Percentiles rank a stretch among this genome's conserved stretches.
These are phyloP conservation scores for Xylaria polymorpha DNA, from an alignment of 2,329 filamentous ascomycete species.

Conservation along the genomic window DNA sequence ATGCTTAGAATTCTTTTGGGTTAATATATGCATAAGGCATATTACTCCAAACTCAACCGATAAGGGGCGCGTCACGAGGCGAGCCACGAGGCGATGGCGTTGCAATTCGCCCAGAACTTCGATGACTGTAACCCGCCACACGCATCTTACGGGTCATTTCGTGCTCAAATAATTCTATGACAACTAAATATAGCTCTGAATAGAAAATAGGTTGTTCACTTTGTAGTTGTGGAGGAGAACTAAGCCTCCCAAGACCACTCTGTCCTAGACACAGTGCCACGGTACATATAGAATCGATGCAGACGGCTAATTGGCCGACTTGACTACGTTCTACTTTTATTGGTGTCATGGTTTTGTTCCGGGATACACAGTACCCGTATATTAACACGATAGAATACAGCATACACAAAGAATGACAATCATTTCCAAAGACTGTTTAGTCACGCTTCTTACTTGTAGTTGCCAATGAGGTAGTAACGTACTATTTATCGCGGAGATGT, in stretches of 20 bases:
- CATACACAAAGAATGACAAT: neutral
- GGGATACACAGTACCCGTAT: too few species aligned
- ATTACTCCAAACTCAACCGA: conserved; percentile 5
- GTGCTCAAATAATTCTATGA: neutral
- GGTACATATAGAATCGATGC: too few species aligned
- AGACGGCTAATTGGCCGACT: too few species aligned
- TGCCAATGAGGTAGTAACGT: neutral
- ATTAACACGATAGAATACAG: neutral
- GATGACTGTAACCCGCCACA: neutral
- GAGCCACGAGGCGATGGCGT: neutral
- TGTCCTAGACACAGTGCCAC: neutral
- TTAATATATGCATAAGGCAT: neutral
- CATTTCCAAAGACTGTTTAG: neutral
- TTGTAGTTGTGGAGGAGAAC: neutral
- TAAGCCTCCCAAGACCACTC: neutral
- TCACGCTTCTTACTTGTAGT: neutral
- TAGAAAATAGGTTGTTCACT: neutral
- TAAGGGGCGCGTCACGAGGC: neutral
- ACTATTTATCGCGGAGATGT: too few species aligned
- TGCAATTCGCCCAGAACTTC: neutral
- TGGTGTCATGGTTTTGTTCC: too few species aligned
- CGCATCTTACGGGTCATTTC: neutral
- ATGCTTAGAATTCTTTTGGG: neutral
- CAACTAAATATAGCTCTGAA: neutral
- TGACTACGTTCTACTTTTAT: too few species aligned